phyloP scores from a whole-genome alignment of 139 green algal genomes.

The Chlorella sp. region DNA sequence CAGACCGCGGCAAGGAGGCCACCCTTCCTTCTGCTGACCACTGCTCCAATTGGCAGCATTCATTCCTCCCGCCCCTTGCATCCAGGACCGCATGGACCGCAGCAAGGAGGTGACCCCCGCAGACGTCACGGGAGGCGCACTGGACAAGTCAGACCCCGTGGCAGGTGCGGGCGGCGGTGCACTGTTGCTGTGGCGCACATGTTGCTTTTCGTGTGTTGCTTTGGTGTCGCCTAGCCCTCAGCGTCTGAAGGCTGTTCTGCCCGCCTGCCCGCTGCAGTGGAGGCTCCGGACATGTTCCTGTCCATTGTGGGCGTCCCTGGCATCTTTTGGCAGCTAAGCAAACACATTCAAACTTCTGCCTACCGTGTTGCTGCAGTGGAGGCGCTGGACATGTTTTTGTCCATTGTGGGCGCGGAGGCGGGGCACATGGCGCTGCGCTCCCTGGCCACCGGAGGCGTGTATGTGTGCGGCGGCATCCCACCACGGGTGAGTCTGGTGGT shows the following conservation, averaged over 20 bases:
- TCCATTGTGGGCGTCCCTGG: constrained; percentile 89
- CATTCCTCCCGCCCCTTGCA: not conserved
- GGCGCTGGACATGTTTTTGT: constrained; percentile 90
- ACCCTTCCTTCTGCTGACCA: not conserved
- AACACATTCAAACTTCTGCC: not conserved
- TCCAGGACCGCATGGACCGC: constrained; percentile 30
- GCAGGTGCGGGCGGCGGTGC: constrained; percentile 12
- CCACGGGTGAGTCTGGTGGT: constrained; percentile 61
- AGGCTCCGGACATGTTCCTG: constrained; percentile 92
- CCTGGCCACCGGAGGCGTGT: constrained; percentile 86
- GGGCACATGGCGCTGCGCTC: constrained; percentile 85
- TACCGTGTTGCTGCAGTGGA: constrained; percentile 48
- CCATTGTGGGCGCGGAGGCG: constrained; percentile 83
- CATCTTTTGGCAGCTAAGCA: no score
- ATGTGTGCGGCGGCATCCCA: constrained; percentile 90
- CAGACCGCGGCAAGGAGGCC: not conserved
- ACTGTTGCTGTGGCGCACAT: not conserved
- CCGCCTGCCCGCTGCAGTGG: constrained; percentile 1
- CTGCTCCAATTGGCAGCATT: not conserved
- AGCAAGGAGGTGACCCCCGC: constrained; percentile 42
- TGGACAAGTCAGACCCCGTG: constrained; percentile 64
- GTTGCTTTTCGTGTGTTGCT: not conserved
- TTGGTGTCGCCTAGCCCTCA: not conserved
- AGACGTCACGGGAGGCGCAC: constrained; percentile 64
- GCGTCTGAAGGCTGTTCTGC: not conserved